phyloP scores from a whole-genome alignment of 2,329 filamentous ascomycete species.

The Sarocladium strictum region DNA sequence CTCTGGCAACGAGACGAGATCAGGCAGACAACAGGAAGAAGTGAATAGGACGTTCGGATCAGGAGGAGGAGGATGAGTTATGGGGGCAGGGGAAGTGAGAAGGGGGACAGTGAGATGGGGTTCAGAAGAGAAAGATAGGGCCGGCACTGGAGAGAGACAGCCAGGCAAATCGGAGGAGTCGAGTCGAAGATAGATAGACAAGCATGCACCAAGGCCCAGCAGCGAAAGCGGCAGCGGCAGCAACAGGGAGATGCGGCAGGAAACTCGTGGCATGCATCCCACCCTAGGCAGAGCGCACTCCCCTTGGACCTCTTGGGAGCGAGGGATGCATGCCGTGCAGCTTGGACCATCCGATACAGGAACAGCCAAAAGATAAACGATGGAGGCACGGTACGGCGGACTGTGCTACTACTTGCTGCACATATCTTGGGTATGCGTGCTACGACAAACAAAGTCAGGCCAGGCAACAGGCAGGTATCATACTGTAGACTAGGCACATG shows the following conservation, averaged over 20 bases:
- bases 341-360: not conserved
- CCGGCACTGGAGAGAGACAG: not conserved
- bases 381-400: not conserved
- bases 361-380: not conserved
- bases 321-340: not conserved
- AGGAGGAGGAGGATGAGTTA: not conserved
- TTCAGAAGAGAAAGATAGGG: conserved; percentile 4
- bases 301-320: not conserved
- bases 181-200: conserved; percentile 4
- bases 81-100: not conserved
- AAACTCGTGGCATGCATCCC: conserved; percentile 1
- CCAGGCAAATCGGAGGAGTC: not conserved
- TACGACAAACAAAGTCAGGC: too few species aligned
- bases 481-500: too few species aligned
- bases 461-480: too few species aligned
- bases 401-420: too few species aligned
- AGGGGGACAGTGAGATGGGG: not conserved
- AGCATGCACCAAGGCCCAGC: not conserved
- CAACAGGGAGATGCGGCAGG: not conserved
- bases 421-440: too few species aligned
- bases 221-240: not conserved
- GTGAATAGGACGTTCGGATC: too few species aligned
- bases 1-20: not conserved
- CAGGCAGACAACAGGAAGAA: too few species aligned
- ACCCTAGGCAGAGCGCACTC: not conserved